These are phyloP conservation scores for Trifolium fragiferum DNA, from an alignment of 306 rosid species.

Conservation along the genomic window DNA sequence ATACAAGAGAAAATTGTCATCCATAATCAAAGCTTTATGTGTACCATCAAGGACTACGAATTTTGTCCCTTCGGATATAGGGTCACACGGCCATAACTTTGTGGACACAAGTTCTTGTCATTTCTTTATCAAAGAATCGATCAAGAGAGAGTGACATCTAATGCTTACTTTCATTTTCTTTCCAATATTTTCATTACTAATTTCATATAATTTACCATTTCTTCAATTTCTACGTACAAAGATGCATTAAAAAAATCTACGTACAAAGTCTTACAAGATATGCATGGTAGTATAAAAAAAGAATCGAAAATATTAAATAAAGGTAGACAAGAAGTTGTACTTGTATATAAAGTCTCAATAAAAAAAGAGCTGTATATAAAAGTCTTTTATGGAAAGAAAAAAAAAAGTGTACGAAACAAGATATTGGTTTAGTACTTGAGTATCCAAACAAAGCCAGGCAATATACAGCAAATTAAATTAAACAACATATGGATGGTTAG, in stretches of 20 bases:
- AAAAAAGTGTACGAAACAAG: not conserved
- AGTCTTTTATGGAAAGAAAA: not conserved
- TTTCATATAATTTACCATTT: too few species aligned
- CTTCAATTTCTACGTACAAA: not conserved
- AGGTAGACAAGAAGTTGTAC: not conserved
- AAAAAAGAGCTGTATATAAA: too few species aligned
- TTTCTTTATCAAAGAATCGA: not conserved
- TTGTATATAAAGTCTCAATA: too few species aligned
- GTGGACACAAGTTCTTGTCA: not conserved
- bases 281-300: not conserved
- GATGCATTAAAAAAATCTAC: too few species aligned
- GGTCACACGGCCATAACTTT: not conserved
- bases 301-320: too few species aligned
- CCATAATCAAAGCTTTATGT: not conserved
- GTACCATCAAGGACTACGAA: not conserved
- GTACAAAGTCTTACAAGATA: not conserved
- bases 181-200: not conserved
- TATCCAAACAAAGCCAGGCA: constrained; percentile 1
- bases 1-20: not conserved
- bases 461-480: constrained; percentile 20
- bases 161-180: not conserved
- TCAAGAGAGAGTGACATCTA: not conserved
- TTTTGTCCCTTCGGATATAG: not conserved
- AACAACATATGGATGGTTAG: constrained; percentile 9
- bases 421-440: not conserved